Conservation (phyloP, 192 early-diverging fungal species). For the Coemansia sp. region DNA sequence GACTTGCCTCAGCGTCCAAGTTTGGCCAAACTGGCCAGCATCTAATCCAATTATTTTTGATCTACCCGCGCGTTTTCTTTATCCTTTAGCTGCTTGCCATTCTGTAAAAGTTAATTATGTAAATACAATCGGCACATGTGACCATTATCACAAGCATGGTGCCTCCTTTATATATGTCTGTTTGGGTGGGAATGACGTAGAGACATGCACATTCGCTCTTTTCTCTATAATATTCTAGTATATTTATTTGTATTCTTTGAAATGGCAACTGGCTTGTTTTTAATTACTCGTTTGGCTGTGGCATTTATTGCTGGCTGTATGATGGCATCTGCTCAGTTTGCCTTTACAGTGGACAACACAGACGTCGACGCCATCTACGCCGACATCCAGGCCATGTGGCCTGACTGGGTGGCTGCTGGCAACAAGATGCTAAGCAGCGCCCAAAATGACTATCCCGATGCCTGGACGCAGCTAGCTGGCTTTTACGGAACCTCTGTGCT, state of each 20-base stretch:
- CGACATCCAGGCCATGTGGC: conserved; percentile 27
- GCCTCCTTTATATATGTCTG: no score
- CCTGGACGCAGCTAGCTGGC: conserved; percentile 13
- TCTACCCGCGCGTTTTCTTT: no score
- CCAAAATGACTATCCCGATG: conserved; percentile 11
- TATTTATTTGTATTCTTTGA: background rate
- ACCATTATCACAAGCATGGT: background rate
- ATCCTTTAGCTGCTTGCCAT: no score
- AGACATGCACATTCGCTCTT: no score
- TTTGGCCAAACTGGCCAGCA: conserved; percentile 17
- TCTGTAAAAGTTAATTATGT: background rate
- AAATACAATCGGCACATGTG: background rate
- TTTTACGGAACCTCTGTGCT: conserved; percentile 17
- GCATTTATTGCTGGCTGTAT: background rate
- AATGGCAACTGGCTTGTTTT: background rate
- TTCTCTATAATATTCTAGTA: no score
- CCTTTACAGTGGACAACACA: conserved; percentile 18
- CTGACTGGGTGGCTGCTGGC: conserved; percentile 23
- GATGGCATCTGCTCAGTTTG: conserved; percentile 15
- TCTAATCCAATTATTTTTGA: no score
- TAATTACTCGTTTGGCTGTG: background rate
- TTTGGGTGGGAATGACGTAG: no score
- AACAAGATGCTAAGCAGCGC: conserved; percentile 17
- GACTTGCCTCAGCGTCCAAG: conserved; percentile 24
- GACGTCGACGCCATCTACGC: conserved; percentile 14